phyloP scores from a whole-genome alignment of 352 stramenopile genomes.

The Phytophthora macrochlamydospora region DNA sequence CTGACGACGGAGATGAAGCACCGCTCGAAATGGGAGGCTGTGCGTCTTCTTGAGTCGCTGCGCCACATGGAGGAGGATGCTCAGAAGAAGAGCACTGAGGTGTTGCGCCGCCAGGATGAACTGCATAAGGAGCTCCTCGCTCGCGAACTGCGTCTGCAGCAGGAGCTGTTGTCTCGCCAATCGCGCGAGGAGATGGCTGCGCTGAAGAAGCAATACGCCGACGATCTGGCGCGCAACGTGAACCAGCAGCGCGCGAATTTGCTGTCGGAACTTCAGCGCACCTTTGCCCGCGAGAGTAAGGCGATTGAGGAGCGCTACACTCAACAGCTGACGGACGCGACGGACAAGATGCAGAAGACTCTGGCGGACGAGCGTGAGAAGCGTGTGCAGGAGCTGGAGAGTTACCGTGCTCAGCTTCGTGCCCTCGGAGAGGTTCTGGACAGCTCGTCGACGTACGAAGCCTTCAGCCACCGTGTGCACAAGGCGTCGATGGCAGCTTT shows the following conservation, averaged over 20 bases:
- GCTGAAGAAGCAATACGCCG: conserved; percentile 69
- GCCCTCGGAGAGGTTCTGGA: conserved; percentile 74
- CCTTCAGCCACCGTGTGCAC: conserved; percentile 87
- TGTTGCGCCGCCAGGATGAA: conserved; percentile 67
- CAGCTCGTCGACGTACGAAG: conserved; percentile 80
- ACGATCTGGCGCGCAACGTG: conserved; percentile 65
- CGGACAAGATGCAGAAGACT: conserved; percentile 61
- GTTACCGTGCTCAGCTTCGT: conserved; percentile 66
- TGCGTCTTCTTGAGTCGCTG: conserved; percentile 73
- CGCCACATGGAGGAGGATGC: conserved; percentile 80
- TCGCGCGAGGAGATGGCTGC: conserved; percentile 63
- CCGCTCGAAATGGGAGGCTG: conserved; percentile 84
- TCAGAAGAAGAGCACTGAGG: conserved; percentile 72
- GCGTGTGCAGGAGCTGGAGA: conserved; percentile 64
- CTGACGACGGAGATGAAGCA: conserved; percentile 89
- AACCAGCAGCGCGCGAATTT: conserved; percentile 60
- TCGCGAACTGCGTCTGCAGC: conserved; percentile 77
- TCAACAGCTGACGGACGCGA: conserved; percentile 52
- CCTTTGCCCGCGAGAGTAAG: conserved; percentile 68
- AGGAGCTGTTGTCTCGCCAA: conserved; percentile 67
- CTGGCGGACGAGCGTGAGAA: conserved; percentile 67
- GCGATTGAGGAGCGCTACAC: conserved; percentile 60
- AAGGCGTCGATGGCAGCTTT: conserved; percentile 82
- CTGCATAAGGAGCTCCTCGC: conserved; percentile 78
- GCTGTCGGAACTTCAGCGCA: conserved; percentile 61